Percentiles rank a stretch among this genome's conserved stretches.
Conservation (phyloP, 495 filamentous ascomycete species). For the Sporormia fimetaria region DNA sequence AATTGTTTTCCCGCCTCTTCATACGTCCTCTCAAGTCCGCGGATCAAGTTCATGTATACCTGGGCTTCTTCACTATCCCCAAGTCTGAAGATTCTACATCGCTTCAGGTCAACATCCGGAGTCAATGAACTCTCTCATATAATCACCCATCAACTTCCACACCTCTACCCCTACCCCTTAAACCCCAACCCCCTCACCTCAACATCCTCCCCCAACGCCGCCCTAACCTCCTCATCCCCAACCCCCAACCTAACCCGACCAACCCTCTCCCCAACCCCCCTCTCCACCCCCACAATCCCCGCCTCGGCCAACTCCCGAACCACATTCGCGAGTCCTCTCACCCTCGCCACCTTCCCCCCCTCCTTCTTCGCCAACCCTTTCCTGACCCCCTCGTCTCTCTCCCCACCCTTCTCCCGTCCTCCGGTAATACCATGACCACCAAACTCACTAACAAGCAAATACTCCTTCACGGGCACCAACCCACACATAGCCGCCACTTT, state of each 20-base stretch:
- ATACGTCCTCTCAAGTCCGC: too few relatives aligned
- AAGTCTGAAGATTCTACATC: too few relatives aligned
- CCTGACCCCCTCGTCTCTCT: slow-evolving; percentile 3
- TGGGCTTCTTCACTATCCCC: too few relatives aligned
- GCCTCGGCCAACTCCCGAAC: slow-evolving; percentile 75
- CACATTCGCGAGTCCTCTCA: slow-evolving; percentile 56
- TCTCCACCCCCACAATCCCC: slow-evolving; percentile 74
- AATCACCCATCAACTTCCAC: too few relatives aligned
- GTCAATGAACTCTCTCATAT: too few relatives aligned
- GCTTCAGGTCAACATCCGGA: too few relatives aligned
- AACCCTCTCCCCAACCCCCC: slow-evolving; percentile 63
- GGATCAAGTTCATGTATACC: too few relatives aligned
- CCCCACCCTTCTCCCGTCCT: not conserved
- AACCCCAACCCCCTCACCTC: slow-evolving; percentile 72
- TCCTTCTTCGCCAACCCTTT: slow-evolving; percentile 20
- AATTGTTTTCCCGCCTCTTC: too few relatives aligned
- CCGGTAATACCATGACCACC: too few relatives aligned
- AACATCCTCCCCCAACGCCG: slow-evolving; percentile 77
- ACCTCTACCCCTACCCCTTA: too few relatives aligned
- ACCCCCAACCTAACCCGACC: slow-evolving; percentile 79
- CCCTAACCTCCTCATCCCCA: slow-evolving; percentile 77
- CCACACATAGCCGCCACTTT: slow-evolving; percentile 56
- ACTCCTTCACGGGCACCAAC: slow-evolving; percentile 27
- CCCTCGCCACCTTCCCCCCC: slow-evolving; percentile 38
- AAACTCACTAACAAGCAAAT: slow-evolving; percentile 24